Evolutionary conservation across 305 asterid species (phyloP).

Genomic region (Rubia tinctorum): DNA sequence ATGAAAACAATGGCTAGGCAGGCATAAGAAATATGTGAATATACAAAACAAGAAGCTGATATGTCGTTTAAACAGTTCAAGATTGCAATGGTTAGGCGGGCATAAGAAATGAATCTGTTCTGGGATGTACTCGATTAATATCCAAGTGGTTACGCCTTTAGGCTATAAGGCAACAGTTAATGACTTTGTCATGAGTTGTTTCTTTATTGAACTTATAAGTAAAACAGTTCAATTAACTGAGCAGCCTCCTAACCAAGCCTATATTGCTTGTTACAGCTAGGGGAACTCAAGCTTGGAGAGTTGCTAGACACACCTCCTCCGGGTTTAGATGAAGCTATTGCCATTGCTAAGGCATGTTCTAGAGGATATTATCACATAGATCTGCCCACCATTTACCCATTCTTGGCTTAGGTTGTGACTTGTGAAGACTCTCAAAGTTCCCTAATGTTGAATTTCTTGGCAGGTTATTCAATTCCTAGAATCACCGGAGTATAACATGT

Average conservation of each 20-base stretch:
- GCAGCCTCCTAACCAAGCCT: neutral
- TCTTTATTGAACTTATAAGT: neutral
- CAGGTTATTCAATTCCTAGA: conserved; percentile 83
- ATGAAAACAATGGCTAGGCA: neutral
- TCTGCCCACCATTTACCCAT: neutral
- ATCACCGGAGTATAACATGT: conserved; percentile 58
- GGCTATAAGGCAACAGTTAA: neutral
- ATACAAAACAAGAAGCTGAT: neutral
- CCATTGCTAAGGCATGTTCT: conserved; percentile 62
- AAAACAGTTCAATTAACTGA: neutral
- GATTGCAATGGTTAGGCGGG: neutral
- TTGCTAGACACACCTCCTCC: conserved; percentile 81
- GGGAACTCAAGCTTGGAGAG: conserved; percentile 92
- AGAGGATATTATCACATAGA: neutral
- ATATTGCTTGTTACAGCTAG: conserved; percentile 48
- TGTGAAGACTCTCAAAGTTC: conserved; percentile 14
- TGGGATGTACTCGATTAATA: neutral
- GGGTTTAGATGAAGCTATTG: conserved; percentile 81
- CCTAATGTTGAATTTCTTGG: conserved; percentile 27
- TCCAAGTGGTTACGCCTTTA: neutral
- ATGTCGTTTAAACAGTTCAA: neutral
- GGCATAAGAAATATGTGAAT: neutral
- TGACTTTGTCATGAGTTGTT: neutral
- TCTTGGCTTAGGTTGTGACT: conserved; percentile 1
- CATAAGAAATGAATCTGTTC: neutral